These are phyloP conservation scores for Microcera coccophila DNA, from an alignment of 2,329 filamentous ascomycete genomes.

Conservation along the genomic window DNA sequence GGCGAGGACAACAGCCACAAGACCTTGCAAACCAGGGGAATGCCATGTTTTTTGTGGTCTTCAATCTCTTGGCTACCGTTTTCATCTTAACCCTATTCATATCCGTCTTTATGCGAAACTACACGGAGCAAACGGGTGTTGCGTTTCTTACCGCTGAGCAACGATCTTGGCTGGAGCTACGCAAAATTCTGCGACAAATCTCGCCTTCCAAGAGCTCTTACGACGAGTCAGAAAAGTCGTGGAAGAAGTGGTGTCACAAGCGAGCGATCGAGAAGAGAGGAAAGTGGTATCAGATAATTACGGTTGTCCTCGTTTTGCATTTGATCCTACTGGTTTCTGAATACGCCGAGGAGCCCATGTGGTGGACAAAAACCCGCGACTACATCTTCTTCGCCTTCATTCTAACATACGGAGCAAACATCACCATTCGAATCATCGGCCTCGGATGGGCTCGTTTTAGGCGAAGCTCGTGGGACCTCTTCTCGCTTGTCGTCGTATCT, in stretches of 20 bases:
- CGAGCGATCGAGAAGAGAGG: conserved; percentile 91
- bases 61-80: conserved; percentile 93
- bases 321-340: conserved; percentile 79
- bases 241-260: conserved; percentile 94
- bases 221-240: conserved; percentile 67
- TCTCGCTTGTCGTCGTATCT: conserved; percentile 72
- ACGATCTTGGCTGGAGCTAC: conserved; percentile 90
- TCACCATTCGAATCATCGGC: conserved; percentile 78
- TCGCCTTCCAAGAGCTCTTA: conserved; percentile 91
- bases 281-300: conserved; percentile 82
- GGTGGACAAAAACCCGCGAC: conserved; percentile 70
- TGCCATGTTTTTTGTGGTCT: conserved; percentile 88
- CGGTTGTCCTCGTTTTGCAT: conserved; percentile 74
- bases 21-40: conserved; percentile 72
- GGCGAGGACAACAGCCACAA: conserved; percentile 67
- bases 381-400: conserved; percentile 77
- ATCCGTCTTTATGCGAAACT: conserved; percentile 99
- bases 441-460: conserved; percentile 90
- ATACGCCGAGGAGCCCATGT: conserved; percentile 68
- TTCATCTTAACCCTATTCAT: conserved; percentile 97
- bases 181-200: conserved; percentile 87
- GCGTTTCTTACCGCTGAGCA: conserved; percentile 95
- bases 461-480: conserved; percentile 92
- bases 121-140: conserved; percentile 96
- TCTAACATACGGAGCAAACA: conserved; percentile 76